Percentiles rank a stretch among this genome's conserved stretches.
Conservation (phyloP, 2,329 filamentous ascomycete species). For the Fusarium sp. region DNA sequence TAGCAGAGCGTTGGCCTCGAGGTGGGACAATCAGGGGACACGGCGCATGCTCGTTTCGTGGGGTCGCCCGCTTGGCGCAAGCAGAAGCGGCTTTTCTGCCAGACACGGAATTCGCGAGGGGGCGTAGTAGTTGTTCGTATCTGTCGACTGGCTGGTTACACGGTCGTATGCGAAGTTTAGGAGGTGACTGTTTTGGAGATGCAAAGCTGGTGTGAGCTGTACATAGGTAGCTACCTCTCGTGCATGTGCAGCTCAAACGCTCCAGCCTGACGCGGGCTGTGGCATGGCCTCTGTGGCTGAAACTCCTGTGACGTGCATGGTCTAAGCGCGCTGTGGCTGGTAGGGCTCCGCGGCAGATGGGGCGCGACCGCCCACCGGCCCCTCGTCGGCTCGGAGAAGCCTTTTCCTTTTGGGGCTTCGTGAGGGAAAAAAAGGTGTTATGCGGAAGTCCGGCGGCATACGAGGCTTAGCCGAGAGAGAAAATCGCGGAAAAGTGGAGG, state of each 20-base stretch:
- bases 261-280: conserved; percentile 11
- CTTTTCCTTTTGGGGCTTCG: not conserved
- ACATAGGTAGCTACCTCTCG: conserved; percentile 12
- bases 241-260: conserved; percentile 19
- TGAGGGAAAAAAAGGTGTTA: conserved; percentile 14
- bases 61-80: conserved; percentile 12
- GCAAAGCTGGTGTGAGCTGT: conserved; percentile 28
- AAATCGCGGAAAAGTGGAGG: conserved; percentile 48
- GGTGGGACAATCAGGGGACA: conserved; percentile 35
- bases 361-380: conserved; percentile 37
- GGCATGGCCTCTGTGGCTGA: conserved; percentile 14
- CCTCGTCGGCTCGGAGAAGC: conserved; percentile 37
- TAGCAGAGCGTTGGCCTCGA: conserved; percentile 24
- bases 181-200: conserved; percentile 12
- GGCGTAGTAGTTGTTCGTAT: not conserved
- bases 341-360: not conserved
- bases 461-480: conserved; percentile 51
- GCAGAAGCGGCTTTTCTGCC: not conserved
- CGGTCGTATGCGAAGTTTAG: not conserved
- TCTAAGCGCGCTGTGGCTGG: conserved; percentile 35
- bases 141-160: not conserved
- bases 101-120: not conserved
- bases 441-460: conserved; percentile 51
- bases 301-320: conserved; percentile 29
- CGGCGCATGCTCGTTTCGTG: conserved; percentile 35